Base-by-base conservation (phyloP, 108 stramenopile genomes). In the Conticribra weissflogii region DNA sequence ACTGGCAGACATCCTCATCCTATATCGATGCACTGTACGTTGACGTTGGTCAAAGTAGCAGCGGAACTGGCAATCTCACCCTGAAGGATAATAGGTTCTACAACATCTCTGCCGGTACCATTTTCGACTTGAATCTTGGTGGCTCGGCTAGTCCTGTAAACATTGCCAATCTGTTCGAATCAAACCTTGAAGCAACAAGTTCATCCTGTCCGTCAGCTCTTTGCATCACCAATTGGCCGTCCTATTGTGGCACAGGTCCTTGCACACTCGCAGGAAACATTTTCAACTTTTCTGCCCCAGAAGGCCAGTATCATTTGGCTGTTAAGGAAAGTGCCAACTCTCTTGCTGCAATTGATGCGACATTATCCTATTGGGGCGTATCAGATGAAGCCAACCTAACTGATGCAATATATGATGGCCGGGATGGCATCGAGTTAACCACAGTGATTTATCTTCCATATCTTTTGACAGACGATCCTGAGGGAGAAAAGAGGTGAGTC, bases 291-390 rank as follows among this genome's bases (percentile, higher is more conserved):
- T 45, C 46, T 8, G 28, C 56, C 8, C 32, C 41, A 46, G 24
- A 18, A 16, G 48, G 24, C 30, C 45, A 57, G 19, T 47, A 57
- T 17, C 34, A 45, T n/a, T 2, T 58, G 23, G 55, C 22, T 45
- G 41, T 68, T 19, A 25, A 19, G 34, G 28, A 57, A 68, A 28
- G 21, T 51, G 67, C 1, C 12, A 48, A 2, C 1, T 2, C 2
- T 44, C 23, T 58, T 29, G 18, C 67, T 36, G 1, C 31, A 4
- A 68, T 68, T 7, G 67, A 68, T 68, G 67, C 67, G n/a, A 57
- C 67, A 57, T 29, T 55, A 1, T 68, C 67, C 18, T 68, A 68
- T 36, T 68, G 67, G 67, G 67, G 67, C 2, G 34, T 55, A 15
- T 3, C 56, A 8, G 67, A 68, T 41, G 67, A 68, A 57, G n/a